A percentile compares a stretch with the other conserved stretches of the same genome.
phyloP scores from a whole-genome alignment of 78 protist species.

The Guillardia theta region DNA sequence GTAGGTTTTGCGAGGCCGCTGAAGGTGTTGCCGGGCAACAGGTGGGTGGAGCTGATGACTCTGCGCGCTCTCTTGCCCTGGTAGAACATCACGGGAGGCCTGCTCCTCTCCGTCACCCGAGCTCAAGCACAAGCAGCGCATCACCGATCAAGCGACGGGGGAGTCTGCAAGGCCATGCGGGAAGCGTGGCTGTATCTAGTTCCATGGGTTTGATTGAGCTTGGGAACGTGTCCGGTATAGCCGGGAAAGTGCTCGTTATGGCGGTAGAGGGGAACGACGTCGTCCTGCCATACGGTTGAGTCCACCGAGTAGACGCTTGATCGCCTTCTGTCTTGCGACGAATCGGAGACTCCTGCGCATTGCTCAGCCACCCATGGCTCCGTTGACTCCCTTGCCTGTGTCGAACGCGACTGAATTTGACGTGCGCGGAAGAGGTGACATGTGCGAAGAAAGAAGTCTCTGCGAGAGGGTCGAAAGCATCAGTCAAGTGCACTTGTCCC shows the following conservation, averaged over 20 bases:
- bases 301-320: too few species aligned
- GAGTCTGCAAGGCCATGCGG: neutral
- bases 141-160: neutral
- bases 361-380: too few species aligned
- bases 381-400: too few species aligned
- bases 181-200: neutral
- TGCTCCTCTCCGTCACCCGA: too few species aligned
- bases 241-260: neutral
- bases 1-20: neutral
- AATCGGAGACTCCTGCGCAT: too few species aligned
- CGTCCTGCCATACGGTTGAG: too few species aligned
- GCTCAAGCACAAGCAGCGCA: neutral
- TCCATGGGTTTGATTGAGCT: neutral
- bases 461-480: too few species aligned
- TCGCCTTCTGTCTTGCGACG: too few species aligned
- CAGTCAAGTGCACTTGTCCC: too few species aligned
- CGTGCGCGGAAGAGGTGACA: too few species aligned
- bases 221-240: neutral
- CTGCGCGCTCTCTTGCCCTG: neutral
- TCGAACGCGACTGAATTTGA: too few species aligned
- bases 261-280: neutral
- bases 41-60: neutral
- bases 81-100: neutral
- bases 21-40: neutral
- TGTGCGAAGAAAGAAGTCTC: too few species aligned